phyloP scores from a whole-genome alignment of 2,329 filamentous ascomycete species.

The Alternaria brassicae region DNA sequence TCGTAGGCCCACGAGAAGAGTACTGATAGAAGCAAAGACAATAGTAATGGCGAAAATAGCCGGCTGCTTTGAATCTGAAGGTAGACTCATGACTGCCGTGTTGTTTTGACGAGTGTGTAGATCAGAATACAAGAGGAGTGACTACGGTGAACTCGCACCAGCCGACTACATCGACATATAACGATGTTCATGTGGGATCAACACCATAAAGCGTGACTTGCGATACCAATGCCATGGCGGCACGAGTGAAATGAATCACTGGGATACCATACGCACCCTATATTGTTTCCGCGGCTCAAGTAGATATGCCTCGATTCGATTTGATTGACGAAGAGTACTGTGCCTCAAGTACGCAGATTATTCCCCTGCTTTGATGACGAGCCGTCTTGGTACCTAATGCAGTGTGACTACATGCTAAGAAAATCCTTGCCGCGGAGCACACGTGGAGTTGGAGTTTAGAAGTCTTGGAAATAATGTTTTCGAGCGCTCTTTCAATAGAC shows the following conservation, averaged over 20 bases:
- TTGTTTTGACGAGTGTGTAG: neutral
- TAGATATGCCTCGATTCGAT: neutral
- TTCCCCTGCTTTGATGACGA: neutral
- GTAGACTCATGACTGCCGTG: neutral
- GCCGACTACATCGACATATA: neutral
- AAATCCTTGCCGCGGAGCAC: neutral
- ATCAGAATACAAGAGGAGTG: neutral
- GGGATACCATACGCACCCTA: neutral
- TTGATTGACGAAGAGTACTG: neutral
- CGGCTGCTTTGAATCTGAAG: neutral
- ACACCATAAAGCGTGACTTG: neutral
- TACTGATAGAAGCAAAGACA: neutral
- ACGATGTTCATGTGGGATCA: neutral
- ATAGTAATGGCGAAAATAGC: neutral
- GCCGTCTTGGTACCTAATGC: neutral
- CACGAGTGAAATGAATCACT: neutral
- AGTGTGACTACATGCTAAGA: neutral
- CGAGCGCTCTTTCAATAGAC: neutral
- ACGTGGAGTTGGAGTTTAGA: neutral
- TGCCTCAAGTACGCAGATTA: neutral
- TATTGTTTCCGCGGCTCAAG: neutral
- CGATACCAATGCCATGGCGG: neutral
- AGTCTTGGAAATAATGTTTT: too few relatives aligned
- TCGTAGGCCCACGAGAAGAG: neutral
- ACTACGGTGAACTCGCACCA: neutral